Base-by-base conservation (phyloP, 495 filamentous ascomycete genomes). In the Aspergillus sclerotioniger region DNA sequence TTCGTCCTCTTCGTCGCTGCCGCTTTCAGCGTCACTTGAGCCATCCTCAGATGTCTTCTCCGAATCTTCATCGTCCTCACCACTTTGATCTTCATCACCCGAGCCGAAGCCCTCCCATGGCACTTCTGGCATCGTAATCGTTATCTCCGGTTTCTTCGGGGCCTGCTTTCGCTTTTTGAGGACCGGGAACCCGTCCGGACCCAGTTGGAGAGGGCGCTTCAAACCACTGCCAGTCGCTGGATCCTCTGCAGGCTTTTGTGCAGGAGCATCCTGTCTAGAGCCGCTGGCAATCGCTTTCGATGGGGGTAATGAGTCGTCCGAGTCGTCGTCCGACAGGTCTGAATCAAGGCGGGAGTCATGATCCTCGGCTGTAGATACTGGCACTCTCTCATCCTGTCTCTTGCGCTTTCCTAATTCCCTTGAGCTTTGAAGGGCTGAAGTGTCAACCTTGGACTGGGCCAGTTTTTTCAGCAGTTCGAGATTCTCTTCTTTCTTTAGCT, bases 401-500 rank as follows among this genome's bases (percentile, higher is more conserved):
- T 75, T 77, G 43, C 71, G 70, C 62, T 75, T 78, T n/a, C 92
- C 92, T 6, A 97, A 71, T 47, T 84, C 85, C 61, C 82, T 88
- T 39, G 85, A 88, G 64, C 90, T 96, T 39, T 83, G 80, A 39
- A 96, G 85, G 17, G 88, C 76, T 35, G 82, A 89, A 15, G 90
- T 96, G 66, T 98, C 92, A 50, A 94, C 83, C 64, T 88, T 92
- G 12, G 84, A 78, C 43, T 81, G 77, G 28, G 89, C 86, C 6
- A 98, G 79, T 67, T 91, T 91, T 69, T 89, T 89, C 50, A 97
- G 81, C 17, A 98, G 75, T 53, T 86, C 89, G 8, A 89, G 74
- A 67, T 91, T 96, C 65, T 98, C 94, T 67, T 98, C 94, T 70
- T 97, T 98, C 67, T 82, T 88, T 7, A 98, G 76, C 79, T 98